These are phyloP conservation scores for Saturnispora bothae DNA, from an alignment of 805 yeast genomes.

Conservation along the genomic window DNA sequence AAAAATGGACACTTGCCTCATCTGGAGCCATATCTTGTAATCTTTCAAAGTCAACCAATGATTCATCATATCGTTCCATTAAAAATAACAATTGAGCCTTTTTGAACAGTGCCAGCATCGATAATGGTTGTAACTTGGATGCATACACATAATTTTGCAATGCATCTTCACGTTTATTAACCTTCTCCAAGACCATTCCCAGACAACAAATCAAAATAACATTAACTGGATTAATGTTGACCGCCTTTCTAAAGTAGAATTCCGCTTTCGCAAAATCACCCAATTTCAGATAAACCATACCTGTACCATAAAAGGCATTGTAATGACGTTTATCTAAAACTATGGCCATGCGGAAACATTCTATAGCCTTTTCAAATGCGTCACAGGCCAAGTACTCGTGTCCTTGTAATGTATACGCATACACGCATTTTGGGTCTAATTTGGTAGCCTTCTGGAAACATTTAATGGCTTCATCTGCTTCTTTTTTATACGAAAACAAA, in stretches of 20 bases:
- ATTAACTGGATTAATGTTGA: conserved; percentile 81
- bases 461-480: conserved; percentile 80
- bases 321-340: conserved; percentile 73
- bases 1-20: conserved; percentile 86
- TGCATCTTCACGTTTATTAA: conserved; percentile 60
- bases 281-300: conserved; percentile 80
- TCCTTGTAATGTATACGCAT: conserved; percentile 88
- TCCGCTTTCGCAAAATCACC: conserved; percentile 82
- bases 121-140: conserved; percentile 69
- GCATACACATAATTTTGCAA: conserved; percentile 76
- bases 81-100: conserved; percentile 73
- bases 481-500: conserved; percentile 69
- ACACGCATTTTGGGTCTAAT: conserved; percentile 53
- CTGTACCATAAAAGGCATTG: conserved; percentile 92
- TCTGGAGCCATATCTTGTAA: conserved; percentile 78
- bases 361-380: conserved; percentile 81
- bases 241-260: conserved; percentile 77
- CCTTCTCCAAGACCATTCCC: conserved; percentile 83
- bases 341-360: conserved; percentile 70
- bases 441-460: conserved; percentile 75
- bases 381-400: conserved; percentile 86
- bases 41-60: conserved; percentile 63
- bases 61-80: conserved; percentile 59
- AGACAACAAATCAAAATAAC: conserved; percentile 84
- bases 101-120: conserved; percentile 79